Conservation (phyloP, 257 asterid species). For the Osmanthus fragrans region DNA sequence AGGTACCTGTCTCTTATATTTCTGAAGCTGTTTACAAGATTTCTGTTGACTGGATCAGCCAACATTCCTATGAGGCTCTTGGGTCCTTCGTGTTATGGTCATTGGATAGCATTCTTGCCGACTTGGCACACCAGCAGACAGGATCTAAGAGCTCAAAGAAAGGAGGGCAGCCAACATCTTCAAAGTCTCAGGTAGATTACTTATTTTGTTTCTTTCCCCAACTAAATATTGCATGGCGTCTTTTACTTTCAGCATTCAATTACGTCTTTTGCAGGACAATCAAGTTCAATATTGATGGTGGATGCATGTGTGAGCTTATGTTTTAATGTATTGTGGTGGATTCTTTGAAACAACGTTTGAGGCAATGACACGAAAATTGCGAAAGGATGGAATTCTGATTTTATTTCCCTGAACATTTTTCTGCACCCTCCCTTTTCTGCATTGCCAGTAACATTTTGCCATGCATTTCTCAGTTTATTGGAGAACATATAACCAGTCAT, state of each 20-base stretch:
- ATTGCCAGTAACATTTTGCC: neutral
- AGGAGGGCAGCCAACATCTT: slow-evolving; percentile 57
- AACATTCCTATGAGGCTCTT: slow-evolving; percentile 64
- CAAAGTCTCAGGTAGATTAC: slow-evolving; percentile 78
- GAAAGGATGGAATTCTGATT: neutral
- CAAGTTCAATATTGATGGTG: neutral
- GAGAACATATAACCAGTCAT: neutral
- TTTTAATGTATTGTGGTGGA: neutral
- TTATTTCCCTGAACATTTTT: neutral
- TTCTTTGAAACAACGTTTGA: neutral
- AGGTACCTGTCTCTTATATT: slow-evolving; percentile 76
- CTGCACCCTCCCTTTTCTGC: neutral
- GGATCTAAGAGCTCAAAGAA: slow-evolving; percentile 67
- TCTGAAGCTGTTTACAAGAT: slow-evolving; percentile 70
- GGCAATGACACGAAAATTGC: neutral
- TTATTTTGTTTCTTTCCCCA: neutral
- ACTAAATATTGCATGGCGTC: neutral
- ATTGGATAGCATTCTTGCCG: slow-evolving; percentile 68
- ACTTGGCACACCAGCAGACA: slow-evolving; percentile 51
- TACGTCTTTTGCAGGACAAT: neutral
- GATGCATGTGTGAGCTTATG: neutral
- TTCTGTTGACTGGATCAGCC: slow-evolving; percentile 82
- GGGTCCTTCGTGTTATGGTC: slow-evolving; percentile 74
- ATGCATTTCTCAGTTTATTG: neutral
- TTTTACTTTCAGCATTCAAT: neutral